These are phyloP conservation scores for Didymellaceae sp. DNA, from an alignment of 2,329 filamentous ascomycete genomes.

Conservation along the genomic window DNA sequence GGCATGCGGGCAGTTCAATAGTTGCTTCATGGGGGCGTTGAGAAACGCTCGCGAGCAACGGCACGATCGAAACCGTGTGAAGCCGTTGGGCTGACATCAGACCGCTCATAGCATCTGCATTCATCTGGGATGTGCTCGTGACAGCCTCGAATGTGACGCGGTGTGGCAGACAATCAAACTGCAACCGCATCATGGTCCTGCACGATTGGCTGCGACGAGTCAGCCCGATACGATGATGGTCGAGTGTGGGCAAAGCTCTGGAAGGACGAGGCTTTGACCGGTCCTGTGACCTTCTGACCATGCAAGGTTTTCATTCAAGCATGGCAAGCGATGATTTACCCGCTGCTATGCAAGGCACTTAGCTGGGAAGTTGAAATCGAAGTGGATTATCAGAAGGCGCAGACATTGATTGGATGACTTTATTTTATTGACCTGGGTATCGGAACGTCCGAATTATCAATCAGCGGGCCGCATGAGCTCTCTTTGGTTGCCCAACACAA, in stretches of 20 bases:
- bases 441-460: constrained; percentile 30
- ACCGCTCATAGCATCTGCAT: constrained; percentile 30
- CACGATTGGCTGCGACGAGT: constrained; percentile 37
- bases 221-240: constrained; percentile 30
- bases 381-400: constrained; percentile 15
- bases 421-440: constrained; percentile 28
- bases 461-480: constrained; percentile 33
- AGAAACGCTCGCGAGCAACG: neutral
- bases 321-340: constrained; percentile 41
- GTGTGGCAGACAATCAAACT: constrained; percentile 48
- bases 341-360: constrained; percentile 45
- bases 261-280: constrained; percentile 35
- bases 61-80: neutral
- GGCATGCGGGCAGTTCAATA: constrained; percentile 2
- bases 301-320: constrained; percentile 34
- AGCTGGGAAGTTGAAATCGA: constrained; percentile 24
- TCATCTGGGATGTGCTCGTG: constrained; percentile 33
- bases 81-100: constrained; percentile 18
- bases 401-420: constrained; percentile 34
- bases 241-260: constrained; percentile 21
- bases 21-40: neutral
- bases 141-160: constrained; percentile 31
- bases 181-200: constrained; percentile 27
- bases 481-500: constrained; percentile 15
- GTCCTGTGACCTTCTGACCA: constrained; percentile 46